These are phyloP conservation scores for Phytophthora ramorum DNA, from an alignment of 352 stramenopile genomes.

Conservation along the genomic window DNA sequence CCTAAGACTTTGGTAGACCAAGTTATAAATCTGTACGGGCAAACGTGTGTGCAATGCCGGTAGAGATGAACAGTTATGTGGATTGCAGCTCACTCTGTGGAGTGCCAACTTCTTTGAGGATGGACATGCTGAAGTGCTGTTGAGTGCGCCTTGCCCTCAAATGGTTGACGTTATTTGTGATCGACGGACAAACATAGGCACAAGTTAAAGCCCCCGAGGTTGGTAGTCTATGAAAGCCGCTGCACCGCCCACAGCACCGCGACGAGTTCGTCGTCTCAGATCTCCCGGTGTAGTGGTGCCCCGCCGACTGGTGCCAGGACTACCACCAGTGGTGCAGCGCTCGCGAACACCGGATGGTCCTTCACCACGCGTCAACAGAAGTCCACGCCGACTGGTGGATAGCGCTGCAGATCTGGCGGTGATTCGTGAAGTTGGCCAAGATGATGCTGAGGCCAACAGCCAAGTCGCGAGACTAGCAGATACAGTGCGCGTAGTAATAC, in stretches of 20 bases:
- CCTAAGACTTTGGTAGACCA: conserved; percentile 18
- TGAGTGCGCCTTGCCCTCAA: no score
- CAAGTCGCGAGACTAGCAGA: conserved; percentile 7
- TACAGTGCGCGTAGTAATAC: conserved; percentile 67
- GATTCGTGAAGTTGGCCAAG: conserved; percentile 6
- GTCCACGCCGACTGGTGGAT: conserved; percentile 11
- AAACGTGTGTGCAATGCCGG: no score
- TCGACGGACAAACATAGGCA: neutral
- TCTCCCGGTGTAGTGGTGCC: conserved; percentile 16
- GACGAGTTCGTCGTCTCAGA: conserved; percentile 20
- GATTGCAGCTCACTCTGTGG: neutral
- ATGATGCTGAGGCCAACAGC: neutral
- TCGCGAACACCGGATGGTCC: conserved; percentile 7
- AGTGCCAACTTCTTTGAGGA: neutral
- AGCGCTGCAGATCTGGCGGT: conserved; percentile 4
- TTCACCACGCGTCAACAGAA: conserved; percentile 6
- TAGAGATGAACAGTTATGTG: conserved; percentile 2
- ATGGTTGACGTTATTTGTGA: conserved; percentile 7
- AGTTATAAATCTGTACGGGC: conserved; percentile 19
- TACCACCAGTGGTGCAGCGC: conserved; percentile 12
- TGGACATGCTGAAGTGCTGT: conserved; percentile 16
- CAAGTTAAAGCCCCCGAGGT: neutral
- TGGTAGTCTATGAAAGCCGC: conserved; percentile 27
- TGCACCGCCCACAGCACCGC: conserved; percentile 11
- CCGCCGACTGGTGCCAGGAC: conserved; percentile 3